phyloP scores from a whole-genome alignment of 257 asterid genomes.

The Solanum lignicaule region DNA sequence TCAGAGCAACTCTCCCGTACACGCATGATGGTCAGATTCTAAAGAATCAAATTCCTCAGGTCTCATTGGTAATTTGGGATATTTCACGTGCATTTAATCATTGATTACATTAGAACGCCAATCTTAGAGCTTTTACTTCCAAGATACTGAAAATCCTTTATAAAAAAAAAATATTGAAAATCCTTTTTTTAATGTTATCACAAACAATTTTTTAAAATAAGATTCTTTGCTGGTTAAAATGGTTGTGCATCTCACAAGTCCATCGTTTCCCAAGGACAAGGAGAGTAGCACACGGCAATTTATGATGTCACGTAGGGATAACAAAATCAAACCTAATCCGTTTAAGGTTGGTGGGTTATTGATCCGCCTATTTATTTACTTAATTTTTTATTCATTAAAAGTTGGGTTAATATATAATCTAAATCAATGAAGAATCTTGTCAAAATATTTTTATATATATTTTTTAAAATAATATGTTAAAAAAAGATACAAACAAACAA shows the following conservation, averaged over 20 bases:
- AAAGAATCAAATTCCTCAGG: neutral
- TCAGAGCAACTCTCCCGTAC: neutral
- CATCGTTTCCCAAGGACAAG: neutral
- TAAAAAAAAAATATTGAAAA: neutral
- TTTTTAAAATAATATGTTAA: neutral
- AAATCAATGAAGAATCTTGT: too few relatives aligned
- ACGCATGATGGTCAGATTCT: neutral
- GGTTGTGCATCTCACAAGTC: neutral
- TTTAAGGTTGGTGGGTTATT: neutral
- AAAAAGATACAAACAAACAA: too few relatives aligned
- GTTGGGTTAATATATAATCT: too few relatives aligned
- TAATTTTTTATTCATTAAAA: too few relatives aligned
- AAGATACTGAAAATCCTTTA: neutral
- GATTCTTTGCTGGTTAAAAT: neutral
- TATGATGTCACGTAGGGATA: neutral
- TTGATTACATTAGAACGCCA: neutral
- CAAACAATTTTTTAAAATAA: neutral
- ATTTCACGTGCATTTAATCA: neutral
- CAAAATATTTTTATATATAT: too few relatives aligned
- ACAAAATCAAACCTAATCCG: neutral
- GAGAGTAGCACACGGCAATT: neutral
- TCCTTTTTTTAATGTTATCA: neutral
- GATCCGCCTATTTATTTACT: fast-evolving
- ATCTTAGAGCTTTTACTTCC: neutral
- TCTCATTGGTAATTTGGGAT: neutral